Conservation (phyloP, 2,329 filamentous ascomycete genomes). For the Diplodia intermedia region DNA sequence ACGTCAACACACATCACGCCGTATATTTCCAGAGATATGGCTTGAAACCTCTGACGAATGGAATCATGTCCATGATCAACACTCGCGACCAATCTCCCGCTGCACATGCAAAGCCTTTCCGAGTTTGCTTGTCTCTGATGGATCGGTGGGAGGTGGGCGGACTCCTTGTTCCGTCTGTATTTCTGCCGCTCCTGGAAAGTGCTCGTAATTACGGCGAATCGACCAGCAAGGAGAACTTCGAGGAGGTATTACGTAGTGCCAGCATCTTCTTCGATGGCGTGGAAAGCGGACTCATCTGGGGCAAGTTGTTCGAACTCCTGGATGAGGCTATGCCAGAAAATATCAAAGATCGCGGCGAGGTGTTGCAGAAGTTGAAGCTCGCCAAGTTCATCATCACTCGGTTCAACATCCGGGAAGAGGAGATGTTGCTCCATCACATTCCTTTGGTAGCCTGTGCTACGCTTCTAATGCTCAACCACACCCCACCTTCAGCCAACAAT, state of each 20-base stretch:
- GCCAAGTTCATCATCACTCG: slow-evolving; percentile 82
- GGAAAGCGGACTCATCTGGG: slow-evolving; percentile 91
- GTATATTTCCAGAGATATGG: slow-evolving; percentile 83
- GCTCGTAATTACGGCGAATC: slow-evolving; percentile 75
- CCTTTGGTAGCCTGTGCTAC: slow-evolving; percentile 76
- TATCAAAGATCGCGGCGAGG: slow-evolving; percentile 56
- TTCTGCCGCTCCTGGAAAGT: slow-evolving; percentile 83
- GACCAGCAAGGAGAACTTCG: slow-evolving; percentile 73
- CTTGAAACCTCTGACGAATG: slow-evolving; percentile 73
- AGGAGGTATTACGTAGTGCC: slow-evolving; percentile 89
- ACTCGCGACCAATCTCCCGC: slow-evolving; percentile 53
- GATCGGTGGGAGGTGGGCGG: slow-evolving; percentile 97
- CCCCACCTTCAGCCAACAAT: not conserved
- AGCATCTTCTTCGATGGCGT: slow-evolving; percentile 98
- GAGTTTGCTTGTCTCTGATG: slow-evolving; percentile 94
- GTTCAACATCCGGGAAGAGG: slow-evolving; percentile 95
- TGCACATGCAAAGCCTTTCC: slow-evolving; percentile 83
- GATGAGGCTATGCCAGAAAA: slow-evolving; percentile 57
- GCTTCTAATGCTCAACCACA: slow-evolving; percentile 54
- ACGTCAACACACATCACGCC: slow-evolving; percentile 56
- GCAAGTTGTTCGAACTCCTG: slow-evolving; percentile 75
- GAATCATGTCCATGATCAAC: slow-evolving; percentile 77
- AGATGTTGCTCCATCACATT: slow-evolving; percentile 88
- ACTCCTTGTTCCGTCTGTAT: slow-evolving; percentile 84
- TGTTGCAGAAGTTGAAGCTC: slow-evolving; percentile 69